Conservation (phyloP, 768 basidiomycete genomes). For the Kondoa subrosea region DNA sequence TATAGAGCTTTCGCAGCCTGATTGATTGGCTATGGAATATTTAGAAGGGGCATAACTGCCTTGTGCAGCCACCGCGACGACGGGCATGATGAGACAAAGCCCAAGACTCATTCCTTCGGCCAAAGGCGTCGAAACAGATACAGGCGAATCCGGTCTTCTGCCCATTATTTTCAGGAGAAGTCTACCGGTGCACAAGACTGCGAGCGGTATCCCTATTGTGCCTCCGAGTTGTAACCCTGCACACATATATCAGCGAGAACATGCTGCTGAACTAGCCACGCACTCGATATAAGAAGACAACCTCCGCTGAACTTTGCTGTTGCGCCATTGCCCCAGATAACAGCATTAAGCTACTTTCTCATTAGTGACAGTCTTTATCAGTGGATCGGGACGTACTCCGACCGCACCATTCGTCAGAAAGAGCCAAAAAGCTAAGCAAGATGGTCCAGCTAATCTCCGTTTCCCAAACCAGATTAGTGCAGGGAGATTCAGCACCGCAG, state of each 20-base stretch:
- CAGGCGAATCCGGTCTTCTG: not conserved
- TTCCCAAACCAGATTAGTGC: not conserved
- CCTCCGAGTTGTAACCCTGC: not conserved
- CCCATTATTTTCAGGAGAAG: not conserved
- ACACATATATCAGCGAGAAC: not conserved
- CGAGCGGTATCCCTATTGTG: not conserved
- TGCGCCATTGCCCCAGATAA: not conserved
- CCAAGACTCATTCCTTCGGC: not conserved
- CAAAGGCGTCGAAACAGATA: not conserved
- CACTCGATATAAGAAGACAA: not conserved
- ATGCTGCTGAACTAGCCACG: not conserved
- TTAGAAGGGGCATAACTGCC: not conserved
- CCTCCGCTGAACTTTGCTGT: not conserved
- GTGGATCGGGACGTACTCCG: not conserved
- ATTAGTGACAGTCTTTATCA: not conserved
- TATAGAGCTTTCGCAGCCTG: conserved; percentile 3
- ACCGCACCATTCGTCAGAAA: not conserved
- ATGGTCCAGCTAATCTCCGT: not conserved
- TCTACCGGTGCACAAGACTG: not conserved
- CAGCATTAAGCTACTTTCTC: not conserved
- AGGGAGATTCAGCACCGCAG: not conserved
- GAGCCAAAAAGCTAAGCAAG: not conserved
- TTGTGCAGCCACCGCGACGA: not conserved
- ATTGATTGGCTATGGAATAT: not conserved
- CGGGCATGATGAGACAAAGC: not conserved